Base-by-base conservation (phyloP, 2,329 filamentous ascomycete species). In the Alternaria sp. region DNA sequence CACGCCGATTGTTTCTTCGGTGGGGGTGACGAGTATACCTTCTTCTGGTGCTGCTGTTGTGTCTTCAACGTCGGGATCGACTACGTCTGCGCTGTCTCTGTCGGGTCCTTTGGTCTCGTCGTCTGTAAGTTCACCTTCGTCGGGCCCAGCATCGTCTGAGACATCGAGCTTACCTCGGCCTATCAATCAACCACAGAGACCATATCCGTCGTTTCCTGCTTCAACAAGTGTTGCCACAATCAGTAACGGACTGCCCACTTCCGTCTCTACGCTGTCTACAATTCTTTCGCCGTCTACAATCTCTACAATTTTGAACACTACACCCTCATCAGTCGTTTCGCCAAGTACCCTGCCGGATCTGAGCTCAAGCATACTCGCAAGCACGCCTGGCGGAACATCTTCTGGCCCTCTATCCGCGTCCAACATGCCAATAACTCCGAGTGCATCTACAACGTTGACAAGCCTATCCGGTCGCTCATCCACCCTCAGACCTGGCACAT, bases 151-250 rank as follows among this genome's bases (percentile, higher is more conserved):
- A n/a, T 36, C 43, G 10, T 19, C 44, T 43, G 26, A 25, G 32
- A 17, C 15, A 47, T 28, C 50, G 9, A 49, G 28, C 54, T 23
- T 26, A 43, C 44, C 43, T 44, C 23, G 21, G 17, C 50, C 50
- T 8, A 49, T 61, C 43, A 59, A 52, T 52, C 55, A 59, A 40
- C 55, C 62, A 25, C 62, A 65, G 52, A 50, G 51, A 51, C 55
- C 62, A 13, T 62, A 57, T 44, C 62, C 59, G 9, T 59, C 59
- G 12, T 47, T 17, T 30, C 15, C 53, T 8, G 4, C 17, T 17
- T 40, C 23, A 13, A 52, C 28, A 12, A 58, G 25, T 21, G 26
- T 36, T 28, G 19, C 11, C 23, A 47, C 25, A 1, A 28, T 44
- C 12, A 59, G 44, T 9, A 59, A 9, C 7, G 17, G 6, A 10